Base-by-base conservation (phyloP, 345 rosid genomes). In the Moricandia moricandioides region DNA sequence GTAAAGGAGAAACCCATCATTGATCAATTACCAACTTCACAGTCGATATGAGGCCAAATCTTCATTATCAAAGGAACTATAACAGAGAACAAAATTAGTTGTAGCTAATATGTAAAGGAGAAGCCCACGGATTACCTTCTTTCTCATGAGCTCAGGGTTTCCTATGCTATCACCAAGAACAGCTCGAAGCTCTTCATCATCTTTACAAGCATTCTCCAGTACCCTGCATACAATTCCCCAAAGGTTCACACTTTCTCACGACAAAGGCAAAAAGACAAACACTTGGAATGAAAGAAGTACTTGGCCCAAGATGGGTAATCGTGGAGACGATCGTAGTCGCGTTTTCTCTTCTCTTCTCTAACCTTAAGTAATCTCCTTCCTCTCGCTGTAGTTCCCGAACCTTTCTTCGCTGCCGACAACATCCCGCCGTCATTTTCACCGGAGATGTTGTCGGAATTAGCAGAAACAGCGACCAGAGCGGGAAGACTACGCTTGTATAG, bases 121-220 rank as follows among this genome's bases (percentile, higher is more conserved):
- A 76, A 30, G 45, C 16, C 5, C 26, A 31, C 0, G 47, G 51
- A 13, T 26, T 70, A 90, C 98, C 85, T 86, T 85, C 81, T 89
- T 84, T 77, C 88, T 84, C 96, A 91, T 93, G 57, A 88, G 91
- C 62, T 93, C 92, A 27, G 98, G 98, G 72, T 91, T 54, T 57
- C 98, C 98, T 11, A 93, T 80, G 85, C 93, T 93, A 78, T 91
- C 98, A 5, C 97, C 93, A 60, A 91, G 96, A 79, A 91, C 85
- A 24, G 91, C 86, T 66, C 96, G 85, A 51, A 91, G 92, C 85
- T 91, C 98, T 62, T 82, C 86, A 66, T 93, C 98, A 60, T 86
- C 76, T 75, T 84, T 87, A 85, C 96, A 89, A 67, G 97, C 97
- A 65, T 71, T 80, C 73, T 91, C 93, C 3, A 90, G 85, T 33